phyloP scores from a whole-genome alignment of 2,329 filamentous ascomycete species.

The Fusarium sororula region DNA sequence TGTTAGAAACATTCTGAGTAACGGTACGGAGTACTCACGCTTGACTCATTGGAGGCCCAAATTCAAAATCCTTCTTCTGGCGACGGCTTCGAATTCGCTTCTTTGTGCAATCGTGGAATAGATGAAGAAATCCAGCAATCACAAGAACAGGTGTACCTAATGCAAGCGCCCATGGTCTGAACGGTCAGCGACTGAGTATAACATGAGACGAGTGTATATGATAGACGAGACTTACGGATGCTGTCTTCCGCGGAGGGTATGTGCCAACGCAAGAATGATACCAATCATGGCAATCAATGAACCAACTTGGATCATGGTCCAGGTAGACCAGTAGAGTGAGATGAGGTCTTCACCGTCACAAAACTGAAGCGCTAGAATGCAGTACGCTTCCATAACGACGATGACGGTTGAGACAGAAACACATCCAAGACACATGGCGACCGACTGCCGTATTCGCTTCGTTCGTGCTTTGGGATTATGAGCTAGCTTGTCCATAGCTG shows the following conservation, averaged over 20 bases:
- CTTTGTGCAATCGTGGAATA: conserved; percentile 54
- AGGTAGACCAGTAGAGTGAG: conserved; percentile 68
- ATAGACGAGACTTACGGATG: conserved; percentile 56
- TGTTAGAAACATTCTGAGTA: conserved; percentile 11
- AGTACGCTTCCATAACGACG: conserved; percentile 64
- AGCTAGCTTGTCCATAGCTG: conserved; percentile 49
- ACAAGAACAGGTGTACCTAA: conserved; percentile 69
- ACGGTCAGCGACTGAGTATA: conserved; percentile 1
- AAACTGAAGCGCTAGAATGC: conserved; percentile 64
- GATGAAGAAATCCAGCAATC: conserved; percentile 62
- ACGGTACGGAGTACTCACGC: conserved; percentile 46
- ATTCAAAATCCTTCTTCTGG: conserved; percentile 35
- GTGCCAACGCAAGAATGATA: conserved; percentile 62
- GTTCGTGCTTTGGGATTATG: conserved; percentile 45
- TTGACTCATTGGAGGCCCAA: conserved; percentile 54
- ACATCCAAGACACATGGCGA: conserved; percentile 55
- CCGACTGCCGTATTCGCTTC: conserved; percentile 53
- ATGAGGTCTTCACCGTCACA: conserved; percentile 69
- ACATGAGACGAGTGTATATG: background rate
- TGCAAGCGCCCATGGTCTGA: conserved; percentile 65
- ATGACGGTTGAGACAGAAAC: conserved; percentile 55
- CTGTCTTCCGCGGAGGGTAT: conserved; percentile 58
- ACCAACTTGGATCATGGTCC: conserved; percentile 68
- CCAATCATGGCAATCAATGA: conserved; percentile 67
- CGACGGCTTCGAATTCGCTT: conserved; percentile 48